Conservation (phyloP, 768 basidiomycete species). For the Postia placenta region DNA sequence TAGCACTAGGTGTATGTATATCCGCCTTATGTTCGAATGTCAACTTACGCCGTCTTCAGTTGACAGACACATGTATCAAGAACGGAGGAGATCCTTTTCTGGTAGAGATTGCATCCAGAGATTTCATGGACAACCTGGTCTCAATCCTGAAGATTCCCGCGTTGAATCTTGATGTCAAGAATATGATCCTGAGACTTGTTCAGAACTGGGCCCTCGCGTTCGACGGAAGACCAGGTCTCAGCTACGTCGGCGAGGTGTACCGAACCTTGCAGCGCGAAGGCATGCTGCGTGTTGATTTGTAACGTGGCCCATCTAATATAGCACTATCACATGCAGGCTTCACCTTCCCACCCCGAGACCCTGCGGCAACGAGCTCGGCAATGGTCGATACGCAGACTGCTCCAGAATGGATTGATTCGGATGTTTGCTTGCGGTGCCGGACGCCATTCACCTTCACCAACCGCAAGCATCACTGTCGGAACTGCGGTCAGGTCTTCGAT, state of each 20-base stretch:
- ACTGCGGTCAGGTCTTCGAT: conserved; percentile 96
- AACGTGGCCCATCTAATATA: no score
- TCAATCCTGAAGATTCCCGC: conserved; percentile 77
- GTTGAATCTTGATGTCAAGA: conserved; percentile 79
- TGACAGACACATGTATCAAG: conserved; percentile 91
- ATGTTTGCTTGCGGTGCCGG: conserved; percentile 89
- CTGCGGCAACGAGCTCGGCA: conserved; percentile 60
- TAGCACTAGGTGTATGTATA: conserved; percentile 72
- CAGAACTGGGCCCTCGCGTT: conserved; percentile 95
- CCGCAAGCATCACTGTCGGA: conserved; percentile 96
- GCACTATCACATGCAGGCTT: conserved; percentile 43
- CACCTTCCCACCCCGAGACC: conserved; percentile 79
- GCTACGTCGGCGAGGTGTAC: conserved; percentile 78
- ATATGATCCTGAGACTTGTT: conserved; percentile 66
- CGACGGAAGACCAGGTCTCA: conserved; percentile 67
- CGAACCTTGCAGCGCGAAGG: conserved; percentile 72
- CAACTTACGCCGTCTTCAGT: conserved; percentile 32
- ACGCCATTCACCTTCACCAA: conserved; percentile 91
- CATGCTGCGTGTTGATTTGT: conserved; percentile 64
- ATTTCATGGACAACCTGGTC: conserved; percentile 91
- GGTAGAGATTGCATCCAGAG: conserved; percentile 74
- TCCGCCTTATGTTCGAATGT: background rate
- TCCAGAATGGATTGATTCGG: conserved; percentile 96
- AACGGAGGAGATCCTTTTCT: conserved; percentile 95
- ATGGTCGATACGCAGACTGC: conserved; percentile 91